A percentile compares a stretch with the other conserved stretches of the same genome.
Conservation (phyloP, 192 early-diverging fungal genomes). For the Dimargaris cristalligena region DNA sequence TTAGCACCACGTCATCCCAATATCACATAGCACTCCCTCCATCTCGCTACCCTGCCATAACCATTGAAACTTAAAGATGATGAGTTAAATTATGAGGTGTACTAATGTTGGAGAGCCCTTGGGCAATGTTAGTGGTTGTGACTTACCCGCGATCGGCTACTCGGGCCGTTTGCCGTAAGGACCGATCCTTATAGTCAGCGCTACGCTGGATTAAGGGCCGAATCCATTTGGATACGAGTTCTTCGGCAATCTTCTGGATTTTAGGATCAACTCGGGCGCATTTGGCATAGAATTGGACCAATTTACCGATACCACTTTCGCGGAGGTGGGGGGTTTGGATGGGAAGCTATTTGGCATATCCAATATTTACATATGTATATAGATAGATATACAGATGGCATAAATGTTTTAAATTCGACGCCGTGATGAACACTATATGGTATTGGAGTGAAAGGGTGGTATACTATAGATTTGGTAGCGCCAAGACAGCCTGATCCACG, state of each 20-base stretch:
- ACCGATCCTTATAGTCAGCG: constrained; percentile 45
- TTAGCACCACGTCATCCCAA: no score
- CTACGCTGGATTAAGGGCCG: constrained; percentile 67
- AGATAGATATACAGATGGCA: no score
- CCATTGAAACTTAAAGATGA: constrained; percentile 4
- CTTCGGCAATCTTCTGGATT: constrained; percentile 54
- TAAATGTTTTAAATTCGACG: no score
- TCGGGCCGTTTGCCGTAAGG: constrained; percentile 13
- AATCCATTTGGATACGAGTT: constrained; percentile 71
- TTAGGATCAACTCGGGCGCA: constrained; percentile 52
- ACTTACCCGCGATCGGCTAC: constrained; percentile 11
- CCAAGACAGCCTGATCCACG: no score
- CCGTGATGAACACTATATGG: no score
- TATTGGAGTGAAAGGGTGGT: no score
- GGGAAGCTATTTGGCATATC: constrained; percentile 33
- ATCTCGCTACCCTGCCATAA: no score
- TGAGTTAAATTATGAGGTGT: neutral
- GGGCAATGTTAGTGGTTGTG: neutral
- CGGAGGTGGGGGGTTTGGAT: constrained; percentile 60
- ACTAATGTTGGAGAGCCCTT: constrained; percentile 2
- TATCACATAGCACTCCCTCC: no score
- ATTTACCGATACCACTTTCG: constrained; percentile 64
- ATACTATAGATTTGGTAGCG: no score
- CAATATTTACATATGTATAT: no score
- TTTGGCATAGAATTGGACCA: constrained; percentile 80